These are phyloP conservation scores for Mycosarcoma maydis DNA, from an alignment of 1,284 basidiomycete genomes.

Conservation along the genomic window DNA sequence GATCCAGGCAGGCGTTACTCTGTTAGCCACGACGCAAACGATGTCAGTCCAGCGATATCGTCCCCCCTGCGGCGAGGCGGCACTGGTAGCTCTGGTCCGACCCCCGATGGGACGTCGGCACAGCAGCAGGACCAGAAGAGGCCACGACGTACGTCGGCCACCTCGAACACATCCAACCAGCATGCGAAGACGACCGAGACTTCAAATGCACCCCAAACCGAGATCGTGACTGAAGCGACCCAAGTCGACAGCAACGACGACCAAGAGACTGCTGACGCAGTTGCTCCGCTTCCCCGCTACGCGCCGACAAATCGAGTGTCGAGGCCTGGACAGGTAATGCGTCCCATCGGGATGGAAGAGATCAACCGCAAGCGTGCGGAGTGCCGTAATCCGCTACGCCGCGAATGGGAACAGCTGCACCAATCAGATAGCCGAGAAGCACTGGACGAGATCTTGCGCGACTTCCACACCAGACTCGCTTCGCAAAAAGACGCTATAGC, in stretches of 20 bases:
- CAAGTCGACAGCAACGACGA: background rate
- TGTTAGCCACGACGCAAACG: background rate
- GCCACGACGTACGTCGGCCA: background rate
- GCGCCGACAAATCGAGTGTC: slow-evolving; percentile 46
- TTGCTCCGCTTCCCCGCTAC: slow-evolving; percentile 37
- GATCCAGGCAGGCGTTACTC: too few relatives aligned
- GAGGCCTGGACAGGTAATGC: slow-evolving; percentile 35
- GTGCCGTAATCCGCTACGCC: slow-evolving; percentile 52
- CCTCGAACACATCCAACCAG: too few relatives aligned
- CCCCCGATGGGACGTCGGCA: background rate
- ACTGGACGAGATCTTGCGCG: slow-evolving; percentile 39
- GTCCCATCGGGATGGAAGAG: slow-evolving; percentile 49
- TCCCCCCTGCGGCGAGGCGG: background rate
- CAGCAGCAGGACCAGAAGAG: background rate
- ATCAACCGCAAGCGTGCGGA: slow-evolving; percentile 38
- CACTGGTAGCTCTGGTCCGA: background rate
- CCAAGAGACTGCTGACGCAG: background rate
- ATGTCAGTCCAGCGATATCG: background rate
- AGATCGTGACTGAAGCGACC: background rate
- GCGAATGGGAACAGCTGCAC: slow-evolving; percentile 45
- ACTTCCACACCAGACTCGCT: slow-evolving; percentile 23
- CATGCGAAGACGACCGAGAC: too few relatives aligned
- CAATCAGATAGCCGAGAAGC: slow-evolving; percentile 37
- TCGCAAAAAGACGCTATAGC: background rate
- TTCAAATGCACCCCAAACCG: background rate